Percentiles rank a stretch among this genome's conserved stretches.
Evolutionary conservation across 257 asterid species (phyloP).

Genomic region (Petunia axillaris): DNA sequence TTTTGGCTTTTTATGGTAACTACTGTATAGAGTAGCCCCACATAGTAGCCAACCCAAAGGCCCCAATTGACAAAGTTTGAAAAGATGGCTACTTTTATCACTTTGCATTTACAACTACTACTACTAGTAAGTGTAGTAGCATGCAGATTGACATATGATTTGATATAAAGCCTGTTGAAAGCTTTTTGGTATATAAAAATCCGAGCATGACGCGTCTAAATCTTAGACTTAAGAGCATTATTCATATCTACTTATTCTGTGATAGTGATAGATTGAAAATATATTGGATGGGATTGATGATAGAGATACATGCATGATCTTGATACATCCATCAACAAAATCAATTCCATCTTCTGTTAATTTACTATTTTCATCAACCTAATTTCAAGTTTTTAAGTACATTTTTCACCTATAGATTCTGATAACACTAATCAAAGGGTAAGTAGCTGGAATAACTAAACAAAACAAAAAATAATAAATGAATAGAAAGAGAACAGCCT

Average conservation of each 20-base stretch:
- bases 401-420: not conserved
- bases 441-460: not conserved
- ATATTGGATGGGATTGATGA: conserved; percentile 37
- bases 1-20: conserved; percentile 49
- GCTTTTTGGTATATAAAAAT: conserved; percentile 43
- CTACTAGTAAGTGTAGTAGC: conserved; percentile 4
- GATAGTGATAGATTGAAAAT: conserved; percentile 38
- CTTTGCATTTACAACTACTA: not conserved
- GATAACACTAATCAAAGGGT: not conserved
- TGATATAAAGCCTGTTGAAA: conserved; percentile 59
- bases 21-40: conserved; percentile 29
- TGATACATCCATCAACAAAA: not conserved
- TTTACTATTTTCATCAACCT: not conserved
- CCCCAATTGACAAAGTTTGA: conserved; percentile 24
- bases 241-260: not conserved
- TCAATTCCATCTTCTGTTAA: conserved; percentile 17
- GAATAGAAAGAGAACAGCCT: not conserved
- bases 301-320: conserved; percentile 57
- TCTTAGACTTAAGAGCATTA: conserved; percentile 31
- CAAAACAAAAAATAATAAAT: not conserved
- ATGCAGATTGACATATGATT: conserved; percentile 57
- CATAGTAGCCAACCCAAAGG: not conserved
- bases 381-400: not conserved
- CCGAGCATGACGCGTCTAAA: conserved; percentile 56
- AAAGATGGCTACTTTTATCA: not conserved